A percentile compares a stretch with the other conserved stretches of the same genome.
Conservation (phyloP, 78 protist species). For the Dictyostelium capitatum region DNA sequence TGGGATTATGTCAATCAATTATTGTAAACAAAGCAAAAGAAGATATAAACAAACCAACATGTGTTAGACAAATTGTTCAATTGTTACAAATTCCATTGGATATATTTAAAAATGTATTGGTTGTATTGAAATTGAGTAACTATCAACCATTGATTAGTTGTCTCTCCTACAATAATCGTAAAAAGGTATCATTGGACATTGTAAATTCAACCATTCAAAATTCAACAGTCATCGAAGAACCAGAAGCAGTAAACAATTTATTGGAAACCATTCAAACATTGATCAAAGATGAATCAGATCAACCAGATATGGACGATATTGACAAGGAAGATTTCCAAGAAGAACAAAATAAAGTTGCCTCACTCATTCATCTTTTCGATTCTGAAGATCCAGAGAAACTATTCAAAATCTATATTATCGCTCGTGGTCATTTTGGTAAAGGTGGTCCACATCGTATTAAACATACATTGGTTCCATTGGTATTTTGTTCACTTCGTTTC, state of each 20-base stretch:
- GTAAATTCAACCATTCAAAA: conserved; percentile 27
- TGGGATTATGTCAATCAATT: conserved; percentile 42
- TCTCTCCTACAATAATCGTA: conserved; percentile 73
- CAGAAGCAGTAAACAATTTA: conserved; percentile 76
- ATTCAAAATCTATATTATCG: conserved; percentile 82
- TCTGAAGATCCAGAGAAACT: conserved; percentile 80
- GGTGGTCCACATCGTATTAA: conserved; percentile 91
- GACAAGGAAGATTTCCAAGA: conserved; percentile 91
- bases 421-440: conserved; percentile 86
- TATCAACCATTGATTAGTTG: conserved; percentile 66
- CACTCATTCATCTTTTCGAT: conserved; percentile 85
- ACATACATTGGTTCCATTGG: conserved; percentile 81
- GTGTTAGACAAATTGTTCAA: conserved; percentile 60
- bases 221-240: conserved; percentile 60
- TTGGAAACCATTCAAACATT: conserved; percentile 65
- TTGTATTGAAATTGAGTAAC: conserved; percentile 83
- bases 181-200: conserved; percentile 65
- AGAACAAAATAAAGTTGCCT: conserved; percentile 91
- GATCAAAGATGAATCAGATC: conserved; percentile 72
- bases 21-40: conserved; percentile 46
- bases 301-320: conserved; percentile 76
- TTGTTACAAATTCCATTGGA: conserved; percentile 83
- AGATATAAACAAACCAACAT: conserved; percentile 70
- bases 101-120: conserved; percentile 67
- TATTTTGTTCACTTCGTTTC: conserved; percentile 77